These are phyloP conservation scores for Pyrenula aspistea DNA, from an alignment of 495 filamentous ascomycete species.

Conservation along the genomic window DNA sequence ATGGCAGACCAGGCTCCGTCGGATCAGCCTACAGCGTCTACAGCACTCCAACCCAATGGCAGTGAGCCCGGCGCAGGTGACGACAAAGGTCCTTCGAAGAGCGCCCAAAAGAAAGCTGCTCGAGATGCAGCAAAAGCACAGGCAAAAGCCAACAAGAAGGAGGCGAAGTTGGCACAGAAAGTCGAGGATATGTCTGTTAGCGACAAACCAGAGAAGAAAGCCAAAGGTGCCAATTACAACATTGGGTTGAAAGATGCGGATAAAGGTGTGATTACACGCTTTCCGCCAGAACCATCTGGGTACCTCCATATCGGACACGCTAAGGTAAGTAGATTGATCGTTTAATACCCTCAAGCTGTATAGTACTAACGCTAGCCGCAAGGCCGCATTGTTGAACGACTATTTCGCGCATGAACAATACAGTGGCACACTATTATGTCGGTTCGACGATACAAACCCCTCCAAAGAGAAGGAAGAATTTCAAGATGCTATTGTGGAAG, in stretches of 20 bases:
- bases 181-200: conserved; percentile 49
- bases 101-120: conserved; percentile 8
- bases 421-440: conserved; percentile 67
- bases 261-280: conserved; percentile 85
- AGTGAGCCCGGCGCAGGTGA: not conserved
- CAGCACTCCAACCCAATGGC: not conserved
- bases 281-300: conserved; percentile 83
- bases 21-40: too few relatives aligned
- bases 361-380: too few relatives aligned
- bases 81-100: conserved; percentile 1
- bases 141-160: conserved; percentile 27
- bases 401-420: conserved; percentile 90
- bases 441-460: conserved; percentile 91
- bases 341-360: conserved; percentile 86
- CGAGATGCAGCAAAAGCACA: conserved; percentile 41
- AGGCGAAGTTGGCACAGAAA: not conserved
- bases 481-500: conserved; percentile 77
- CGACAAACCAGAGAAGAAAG: conserved; percentile 48
- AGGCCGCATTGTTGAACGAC: conserved; percentile 80
- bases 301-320: conserved; percentile 4
- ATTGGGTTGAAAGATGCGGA: conserved; percentile 79
- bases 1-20: not conserved
- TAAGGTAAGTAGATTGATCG: too few relatives aligned
- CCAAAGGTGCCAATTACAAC: conserved; percentile 76
- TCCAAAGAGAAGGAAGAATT: conserved; percentile 89